Evolutionary conservation across 208 protist species (phyloP), one percentile per base, ranked within the genome.

Genomic region (Leishmania major): DNA sequence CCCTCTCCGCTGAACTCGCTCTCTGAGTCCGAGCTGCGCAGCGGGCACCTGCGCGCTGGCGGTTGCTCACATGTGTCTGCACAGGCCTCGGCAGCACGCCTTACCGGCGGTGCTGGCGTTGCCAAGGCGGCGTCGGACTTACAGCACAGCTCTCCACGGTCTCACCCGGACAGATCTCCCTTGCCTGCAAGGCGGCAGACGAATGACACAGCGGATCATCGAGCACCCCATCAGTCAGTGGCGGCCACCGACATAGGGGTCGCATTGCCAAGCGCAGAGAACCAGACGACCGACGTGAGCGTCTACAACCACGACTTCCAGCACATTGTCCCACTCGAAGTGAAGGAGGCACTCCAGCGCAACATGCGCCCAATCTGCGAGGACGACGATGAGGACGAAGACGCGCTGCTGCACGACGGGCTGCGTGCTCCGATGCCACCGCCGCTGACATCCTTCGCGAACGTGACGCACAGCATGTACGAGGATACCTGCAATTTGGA

Each of bases 251-350:
- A 17, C 28, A 43, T 17, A 43, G 71, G 40, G 47, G 47, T 8
- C 11, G 47, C 25, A 19, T 25, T 1, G 47, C 49, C 31, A 15
- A n/a, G 8, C 31, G 55, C 78, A 37, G n/a, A 45, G 37, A 45
- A 47, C 31, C 80, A 37, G n/a, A 59, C 51, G 31, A 40, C 28
- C 45, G 83, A 87, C 69, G 67, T 57, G 28, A 87, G 66, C 28
- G 57, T 82, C 70, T 82, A 74, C 79, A 90, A 90, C 74, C 87
- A 90, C 75, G 87, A 90, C 69, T 87, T 90, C 31, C 87, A 88
- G 76, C 81, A 85, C n/a, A 79, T 90, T 37, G 75, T 90, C 64
- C 80, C 84, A 3, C 81, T 69, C 51, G 78, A 88, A 75, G 78
- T 88, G 59, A 87, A 85, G 78, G 78, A 86, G 71, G 84, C 77